phyloP scores from a whole-genome alignment of 495 filamentous ascomycete genomes.

The Neurospora cerealis region DNA sequence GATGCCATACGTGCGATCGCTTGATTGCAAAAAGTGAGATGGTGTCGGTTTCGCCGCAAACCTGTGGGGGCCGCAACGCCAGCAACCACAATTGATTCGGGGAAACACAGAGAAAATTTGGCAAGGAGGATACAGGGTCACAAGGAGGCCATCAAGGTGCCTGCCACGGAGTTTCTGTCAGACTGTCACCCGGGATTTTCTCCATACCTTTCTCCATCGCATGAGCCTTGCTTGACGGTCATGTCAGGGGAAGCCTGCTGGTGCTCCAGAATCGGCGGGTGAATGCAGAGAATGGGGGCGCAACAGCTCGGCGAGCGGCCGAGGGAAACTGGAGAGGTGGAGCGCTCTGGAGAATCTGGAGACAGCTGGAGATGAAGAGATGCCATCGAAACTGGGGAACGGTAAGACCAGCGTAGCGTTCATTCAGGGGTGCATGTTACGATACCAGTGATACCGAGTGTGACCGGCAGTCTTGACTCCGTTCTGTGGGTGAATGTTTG shows the following conservation, averaged over 20 bases:
- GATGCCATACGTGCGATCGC: background rate
- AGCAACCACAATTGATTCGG: background rate
- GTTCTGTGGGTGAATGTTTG: background rate
- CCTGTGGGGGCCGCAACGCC: background rate
- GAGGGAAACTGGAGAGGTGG: background rate
- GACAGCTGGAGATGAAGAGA: background rate
- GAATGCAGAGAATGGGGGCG: background rate
- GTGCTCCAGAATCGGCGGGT: background rate
- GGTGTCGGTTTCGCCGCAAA: background rate
- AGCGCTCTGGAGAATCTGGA: background rate
- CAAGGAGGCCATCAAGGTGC: background rate
- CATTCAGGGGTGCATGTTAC: background rate
- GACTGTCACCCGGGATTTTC: background rate
- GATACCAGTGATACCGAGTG: background rate
- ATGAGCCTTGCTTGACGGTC: background rate
- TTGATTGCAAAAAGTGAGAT: background rate
- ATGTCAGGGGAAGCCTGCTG: background rate
- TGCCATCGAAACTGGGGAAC: background rate
- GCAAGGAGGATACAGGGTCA: background rate
- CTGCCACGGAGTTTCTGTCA: background rate
- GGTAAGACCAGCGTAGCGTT: background rate
- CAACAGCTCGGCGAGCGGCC: background rate
- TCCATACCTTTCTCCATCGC: background rate
- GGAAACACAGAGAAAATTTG: background rate
- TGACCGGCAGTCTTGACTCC: background rate